A percentile compares a stretch with the other conserved stretches of the same genome.
Evolutionary conservation across 202 grass and related monocot genomes (phyloP).

Genomic region (Brachypodium distachyon): DNA sequence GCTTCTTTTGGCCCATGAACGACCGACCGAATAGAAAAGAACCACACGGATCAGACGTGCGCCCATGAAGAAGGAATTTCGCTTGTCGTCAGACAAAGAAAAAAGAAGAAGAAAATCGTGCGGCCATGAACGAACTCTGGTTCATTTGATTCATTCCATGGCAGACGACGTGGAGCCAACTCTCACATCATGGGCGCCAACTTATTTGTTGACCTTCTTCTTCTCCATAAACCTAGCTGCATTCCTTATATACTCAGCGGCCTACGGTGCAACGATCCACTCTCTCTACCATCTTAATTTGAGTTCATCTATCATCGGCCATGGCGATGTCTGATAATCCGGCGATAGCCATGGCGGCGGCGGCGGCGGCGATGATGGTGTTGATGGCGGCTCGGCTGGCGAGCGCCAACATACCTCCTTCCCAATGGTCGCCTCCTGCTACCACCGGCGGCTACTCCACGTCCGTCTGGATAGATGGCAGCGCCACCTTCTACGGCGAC

Average conservation of each 20-base stretch:
- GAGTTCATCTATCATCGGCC: too few relatives aligned
- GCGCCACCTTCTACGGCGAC: slow-evolving; percentile 62
- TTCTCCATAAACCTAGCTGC: not conserved
- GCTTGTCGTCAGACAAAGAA: not conserved
- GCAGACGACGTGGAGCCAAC: not conserved
- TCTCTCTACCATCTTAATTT: too few relatives aligned
- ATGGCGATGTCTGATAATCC: slow-evolving; percentile 35
- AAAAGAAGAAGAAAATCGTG: not conserved
- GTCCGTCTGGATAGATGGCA: slow-evolving; percentile 15
- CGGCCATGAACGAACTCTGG: too few relatives aligned
- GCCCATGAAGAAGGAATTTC: not conserved
- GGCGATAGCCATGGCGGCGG: not conserved
- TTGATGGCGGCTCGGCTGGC: not conserved
- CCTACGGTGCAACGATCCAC: not conserved
- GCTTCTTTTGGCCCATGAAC: not conserved
- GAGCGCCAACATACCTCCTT: not conserved
- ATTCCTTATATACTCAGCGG: not conserved
- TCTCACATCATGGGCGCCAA: not conserved
- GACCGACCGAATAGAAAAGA: too few relatives aligned
- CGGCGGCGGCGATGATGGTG: not conserved
- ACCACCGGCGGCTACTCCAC: not conserved
- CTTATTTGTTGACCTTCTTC: too few relatives aligned
- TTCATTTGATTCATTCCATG: too few relatives aligned
- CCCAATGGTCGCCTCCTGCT: too few relatives aligned
- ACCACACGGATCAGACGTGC: not conserved